Percentiles rank a stretch among this genome's conserved stretches.
These are phyloP conservation scores for Colletotrichum limetticola DNA, from an alignment of 2,329 filamentous ascomycete species.

Conservation along the genomic window DNA sequence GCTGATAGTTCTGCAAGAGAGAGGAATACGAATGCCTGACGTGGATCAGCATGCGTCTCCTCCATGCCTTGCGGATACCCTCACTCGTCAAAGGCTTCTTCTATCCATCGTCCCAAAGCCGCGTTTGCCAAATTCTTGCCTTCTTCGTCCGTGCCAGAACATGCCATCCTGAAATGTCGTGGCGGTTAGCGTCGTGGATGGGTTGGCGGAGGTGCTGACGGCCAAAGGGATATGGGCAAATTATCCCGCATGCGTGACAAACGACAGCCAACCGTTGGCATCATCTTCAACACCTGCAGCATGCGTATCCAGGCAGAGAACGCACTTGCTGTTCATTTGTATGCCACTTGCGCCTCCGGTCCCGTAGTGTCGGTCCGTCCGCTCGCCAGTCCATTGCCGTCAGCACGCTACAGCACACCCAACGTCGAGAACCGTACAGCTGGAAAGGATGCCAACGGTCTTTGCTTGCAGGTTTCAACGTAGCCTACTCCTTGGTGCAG, in stretches of 20 bases:
- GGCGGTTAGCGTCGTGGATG: neutral
- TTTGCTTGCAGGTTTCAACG: neutral
- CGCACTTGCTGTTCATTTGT: neutral
- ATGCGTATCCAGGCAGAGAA: neutral
- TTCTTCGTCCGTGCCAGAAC: neutral
- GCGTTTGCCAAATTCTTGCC: neutral
- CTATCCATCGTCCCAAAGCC: neutral
- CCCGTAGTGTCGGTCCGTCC: neutral
- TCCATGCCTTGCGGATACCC: neutral
- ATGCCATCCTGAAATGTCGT: neutral
- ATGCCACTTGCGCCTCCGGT: neutral
- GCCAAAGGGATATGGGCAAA: neutral
- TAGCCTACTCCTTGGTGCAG: neutral
- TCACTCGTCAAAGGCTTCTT: neutral
- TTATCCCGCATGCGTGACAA: neutral
- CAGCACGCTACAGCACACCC: neutral
- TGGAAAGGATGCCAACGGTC: constrained; percentile 16
- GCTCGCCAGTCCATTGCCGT: neutral
- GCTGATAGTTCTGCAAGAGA: neutral
- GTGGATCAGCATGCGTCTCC: neutral
- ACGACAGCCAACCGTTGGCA: neutral
- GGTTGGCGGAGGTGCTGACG: neutral
- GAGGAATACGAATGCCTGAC: neutral
- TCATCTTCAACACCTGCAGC: neutral
- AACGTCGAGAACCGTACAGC: constrained; percentile 1